Conservation (phyloP, 139 green algal species). For the Volvox africanus region DNA sequence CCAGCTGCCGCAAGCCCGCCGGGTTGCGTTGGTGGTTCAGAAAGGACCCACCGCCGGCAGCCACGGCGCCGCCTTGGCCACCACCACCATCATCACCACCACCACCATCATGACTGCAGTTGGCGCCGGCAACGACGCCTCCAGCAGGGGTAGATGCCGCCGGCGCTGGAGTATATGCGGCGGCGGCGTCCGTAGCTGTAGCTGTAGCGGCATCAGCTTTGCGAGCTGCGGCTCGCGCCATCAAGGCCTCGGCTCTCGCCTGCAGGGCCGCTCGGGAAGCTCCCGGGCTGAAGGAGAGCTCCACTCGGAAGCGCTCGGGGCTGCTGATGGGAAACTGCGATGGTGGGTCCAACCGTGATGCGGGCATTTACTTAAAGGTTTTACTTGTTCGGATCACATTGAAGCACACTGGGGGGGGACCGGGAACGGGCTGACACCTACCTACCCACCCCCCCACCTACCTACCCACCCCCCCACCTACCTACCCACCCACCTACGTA, state of each 20-base stretch:
- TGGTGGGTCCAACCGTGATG: no score
- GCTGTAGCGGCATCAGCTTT: background rate
- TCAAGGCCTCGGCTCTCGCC: background rate
- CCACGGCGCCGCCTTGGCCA: background rate
- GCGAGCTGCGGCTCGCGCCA: background rate
- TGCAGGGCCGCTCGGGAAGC: constrained; percentile 50
- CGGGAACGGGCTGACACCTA: no score
- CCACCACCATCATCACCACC: background rate
- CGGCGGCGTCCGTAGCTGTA: no score
- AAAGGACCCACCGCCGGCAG: no score
- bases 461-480: no score
- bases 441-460: no score
- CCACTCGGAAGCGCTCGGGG: constrained; percentile 86
- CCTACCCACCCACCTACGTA: no score
- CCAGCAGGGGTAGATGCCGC: background rate
- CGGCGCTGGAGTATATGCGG: background rate
- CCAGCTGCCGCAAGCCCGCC: no score
- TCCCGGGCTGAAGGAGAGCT: constrained; percentile 85
- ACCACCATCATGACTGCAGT: background rate
- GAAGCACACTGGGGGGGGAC: no score
- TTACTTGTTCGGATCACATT: no score
- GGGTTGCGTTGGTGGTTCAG: no score
- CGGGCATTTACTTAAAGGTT: no score
- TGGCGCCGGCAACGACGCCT: background rate
- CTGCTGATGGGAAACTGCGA: constrained; percentile 30